Percentiles rank a stretch among this genome's conserved stretches.
Conservation (phyloP, 2,329 filamentous ascomycete genomes). For the Fusarium sp. region DNA sequence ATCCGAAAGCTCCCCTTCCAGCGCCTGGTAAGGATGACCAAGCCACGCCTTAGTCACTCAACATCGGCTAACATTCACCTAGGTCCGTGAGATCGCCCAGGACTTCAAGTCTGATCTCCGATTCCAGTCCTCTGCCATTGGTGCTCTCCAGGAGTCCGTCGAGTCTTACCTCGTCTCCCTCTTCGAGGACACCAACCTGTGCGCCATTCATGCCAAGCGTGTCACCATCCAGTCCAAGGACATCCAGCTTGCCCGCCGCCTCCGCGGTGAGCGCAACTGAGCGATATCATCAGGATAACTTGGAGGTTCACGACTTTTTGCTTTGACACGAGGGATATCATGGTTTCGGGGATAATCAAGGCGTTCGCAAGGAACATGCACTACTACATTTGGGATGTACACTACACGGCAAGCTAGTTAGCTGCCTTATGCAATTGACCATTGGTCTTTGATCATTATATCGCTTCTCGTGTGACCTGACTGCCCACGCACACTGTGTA, state of each 20-base stretch:
- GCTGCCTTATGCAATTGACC: conserved; percentile 42
- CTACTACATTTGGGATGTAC: conserved; percentile 55
- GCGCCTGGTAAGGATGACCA: conserved; percentile 71
- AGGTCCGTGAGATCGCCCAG: conserved; percentile 92
- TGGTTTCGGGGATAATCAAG: conserved; percentile 56
- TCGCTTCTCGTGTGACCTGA: conserved; percentile 14
- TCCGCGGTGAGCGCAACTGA: conserved; percentile 93
- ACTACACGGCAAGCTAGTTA: conserved; percentile 49
- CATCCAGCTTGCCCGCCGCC: conserved; percentile 93
- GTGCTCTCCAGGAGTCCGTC: conserved; percentile 96
- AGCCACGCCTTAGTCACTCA: fast-evolving
- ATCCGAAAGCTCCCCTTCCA: conserved; percentile 98
- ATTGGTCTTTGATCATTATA: conserved; percentile 28
- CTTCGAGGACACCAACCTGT: conserved; percentile 98
- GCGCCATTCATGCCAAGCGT: conserved; percentile 99
- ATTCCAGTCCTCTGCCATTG: conserved; percentile 98
- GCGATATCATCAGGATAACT: conserved; percentile 40
- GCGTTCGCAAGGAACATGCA: conserved; percentile 55
- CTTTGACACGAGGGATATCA: conserved; percentile 52
- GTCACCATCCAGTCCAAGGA: conserved; percentile 98
- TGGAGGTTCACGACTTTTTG: conserved; percentile 54
- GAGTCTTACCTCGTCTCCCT: conserved; percentile 98
- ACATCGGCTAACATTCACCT: conserved; percentile 26
- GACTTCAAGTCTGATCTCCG: conserved; percentile 95
- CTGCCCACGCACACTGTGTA: background rate